These are phyloP conservation scores for Mycena citricolor DNA, from an alignment of 1,284 basidiomycete species.

Conservation along the genomic window DNA sequence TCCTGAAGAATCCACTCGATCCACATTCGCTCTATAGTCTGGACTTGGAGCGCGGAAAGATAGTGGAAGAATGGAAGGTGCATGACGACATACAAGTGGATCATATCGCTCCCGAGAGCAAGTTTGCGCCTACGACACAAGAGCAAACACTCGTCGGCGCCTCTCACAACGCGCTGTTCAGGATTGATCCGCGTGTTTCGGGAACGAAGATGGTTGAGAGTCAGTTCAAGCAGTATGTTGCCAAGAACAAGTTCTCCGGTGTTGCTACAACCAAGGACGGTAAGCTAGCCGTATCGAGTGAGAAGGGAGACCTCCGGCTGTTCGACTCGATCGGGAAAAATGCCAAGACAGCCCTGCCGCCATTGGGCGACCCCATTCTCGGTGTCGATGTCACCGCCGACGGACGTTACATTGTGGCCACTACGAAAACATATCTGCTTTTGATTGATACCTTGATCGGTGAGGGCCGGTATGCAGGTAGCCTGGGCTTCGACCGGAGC, in stretches of 20 bases:
- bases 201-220: constrained; percentile 94
- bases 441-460: constrained; percentile 96
- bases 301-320: constrained; percentile 95
- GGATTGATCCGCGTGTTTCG: constrained; percentile 91
- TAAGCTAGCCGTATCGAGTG: constrained; percentile 89
- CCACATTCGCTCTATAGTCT: constrained; percentile 88
- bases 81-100: constrained; percentile 85
- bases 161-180: constrained; percentile 94
- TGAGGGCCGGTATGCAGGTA: constrained; percentile 85
- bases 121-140: constrained; percentile 92
- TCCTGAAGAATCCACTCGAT: constrained; percentile 85
- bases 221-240: constrained; percentile 95
- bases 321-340: constrained; percentile 98
- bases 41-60: constrained; percentile 94
- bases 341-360: constrained; percentile 97
- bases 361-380: constrained; percentile 92
- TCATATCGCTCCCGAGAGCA: constrained; percentile 90
- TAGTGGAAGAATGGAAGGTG: constrained; percentile 99
- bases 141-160: constrained; percentile 93
- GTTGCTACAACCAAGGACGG: constrained; percentile 87
- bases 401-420: constrained; percentile 95
- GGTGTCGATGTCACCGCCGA: constrained; percentile 94
- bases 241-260: constrained; percentile 95
- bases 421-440: constrained; percentile 92
- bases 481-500: constrained; percentile 89